These are phyloP conservation scores for Somion occarium DNA, from an alignment of 1,284 basidiomycete species.

Conservation along the genomic window DNA sequence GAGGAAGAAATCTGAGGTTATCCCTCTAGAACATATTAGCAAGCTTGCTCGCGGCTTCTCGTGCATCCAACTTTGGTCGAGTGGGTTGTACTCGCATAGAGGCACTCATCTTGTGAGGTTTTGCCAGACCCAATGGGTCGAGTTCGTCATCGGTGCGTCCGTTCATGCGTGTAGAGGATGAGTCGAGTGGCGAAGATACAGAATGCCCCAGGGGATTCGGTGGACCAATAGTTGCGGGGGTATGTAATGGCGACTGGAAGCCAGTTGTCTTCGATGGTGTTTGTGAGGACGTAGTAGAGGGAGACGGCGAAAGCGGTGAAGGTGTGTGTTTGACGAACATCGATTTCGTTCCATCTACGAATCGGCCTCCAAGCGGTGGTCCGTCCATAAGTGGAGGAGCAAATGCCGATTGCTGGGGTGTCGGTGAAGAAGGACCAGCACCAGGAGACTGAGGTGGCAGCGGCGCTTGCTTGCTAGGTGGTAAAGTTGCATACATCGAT, in stretches of 20 bases:
- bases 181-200: neutral
- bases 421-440: constrained; percentile 40
- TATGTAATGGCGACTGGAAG: constrained; percentile 8
- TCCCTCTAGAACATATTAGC: constrained; percentile 72
- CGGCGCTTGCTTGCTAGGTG: constrained; percentile 12
- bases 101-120: constrained; percentile 55
- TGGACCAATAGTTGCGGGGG: constrained; percentile 12
- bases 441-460: constrained; percentile 44
- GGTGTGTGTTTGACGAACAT: constrained; percentile 59
- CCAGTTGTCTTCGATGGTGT: constrained; percentile 11
- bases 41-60: constrained; percentile 82
- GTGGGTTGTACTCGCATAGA: constrained; percentile 66
- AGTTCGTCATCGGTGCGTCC: constrained; percentile 30
- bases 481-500: neutral
- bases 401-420: constrained; percentile 15
- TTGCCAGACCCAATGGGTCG: constrained; percentile 61
- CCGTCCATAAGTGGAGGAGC: constrained; percentile 27
- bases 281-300: constrained; percentile 13
- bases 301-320: constrained; percentile 29
- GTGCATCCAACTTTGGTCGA: constrained; percentile 66
- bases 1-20: neutral
- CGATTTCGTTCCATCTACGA: constrained; percentile 69
- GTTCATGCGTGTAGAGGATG: constrained; percentile 12
- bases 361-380: constrained; percentile 58
- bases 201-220: constrained; percentile 17